Evolutionary conservation across 2,329 filamentous ascomycete genomes (phyloP).

Genomic region (Claviceps arundinis): DNA sequence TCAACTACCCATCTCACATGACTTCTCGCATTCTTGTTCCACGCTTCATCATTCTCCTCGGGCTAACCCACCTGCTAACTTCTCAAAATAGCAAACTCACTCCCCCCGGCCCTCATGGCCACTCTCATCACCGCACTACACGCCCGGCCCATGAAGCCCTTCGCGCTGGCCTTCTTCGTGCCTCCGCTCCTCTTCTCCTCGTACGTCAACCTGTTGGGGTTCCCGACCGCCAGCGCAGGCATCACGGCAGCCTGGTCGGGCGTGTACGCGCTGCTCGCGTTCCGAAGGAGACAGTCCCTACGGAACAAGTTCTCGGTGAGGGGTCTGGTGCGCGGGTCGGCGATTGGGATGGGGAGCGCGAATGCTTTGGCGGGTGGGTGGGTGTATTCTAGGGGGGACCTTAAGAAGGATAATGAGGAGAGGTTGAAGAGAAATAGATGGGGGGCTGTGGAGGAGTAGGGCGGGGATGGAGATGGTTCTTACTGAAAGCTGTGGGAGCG

Average conservation of each 20-base stretch:
- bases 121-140: constrained; percentile 44
- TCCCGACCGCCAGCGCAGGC: constrained; percentile 42
- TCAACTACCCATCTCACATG: neutral
- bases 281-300: constrained; percentile 31
- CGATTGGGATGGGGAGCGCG: constrained; percentile 33
- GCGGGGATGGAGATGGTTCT: neutral
- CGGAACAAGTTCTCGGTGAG: constrained; percentile 31
- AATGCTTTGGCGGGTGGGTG: constrained; percentile 38
- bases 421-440: constrained; percentile 38
- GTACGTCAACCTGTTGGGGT: constrained; percentile 47
- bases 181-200: constrained; percentile 29
- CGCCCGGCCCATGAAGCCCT: constrained; percentile 35
- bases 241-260: constrained; percentile 43
- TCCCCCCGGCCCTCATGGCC: constrained; percentile 41
- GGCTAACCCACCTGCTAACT: neutral
- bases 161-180: constrained; percentile 39
- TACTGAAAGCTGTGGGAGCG: too few species aligned
- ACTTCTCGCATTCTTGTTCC: too few species aligned
- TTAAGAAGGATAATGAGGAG: constrained; percentile 34
- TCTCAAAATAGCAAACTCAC: constrained; percentile 30
- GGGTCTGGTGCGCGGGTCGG: constrained; percentile 35
- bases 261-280: constrained; percentile 41
- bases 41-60: too few species aligned
- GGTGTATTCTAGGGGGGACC: constrained; percentile 38
- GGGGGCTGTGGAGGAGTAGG: constrained; percentile 18